These are phyloP conservation scores for Beauveria brongniartii DNA, from an alignment of 2,329 filamentous ascomycete species.

Conservation along the genomic window DNA sequence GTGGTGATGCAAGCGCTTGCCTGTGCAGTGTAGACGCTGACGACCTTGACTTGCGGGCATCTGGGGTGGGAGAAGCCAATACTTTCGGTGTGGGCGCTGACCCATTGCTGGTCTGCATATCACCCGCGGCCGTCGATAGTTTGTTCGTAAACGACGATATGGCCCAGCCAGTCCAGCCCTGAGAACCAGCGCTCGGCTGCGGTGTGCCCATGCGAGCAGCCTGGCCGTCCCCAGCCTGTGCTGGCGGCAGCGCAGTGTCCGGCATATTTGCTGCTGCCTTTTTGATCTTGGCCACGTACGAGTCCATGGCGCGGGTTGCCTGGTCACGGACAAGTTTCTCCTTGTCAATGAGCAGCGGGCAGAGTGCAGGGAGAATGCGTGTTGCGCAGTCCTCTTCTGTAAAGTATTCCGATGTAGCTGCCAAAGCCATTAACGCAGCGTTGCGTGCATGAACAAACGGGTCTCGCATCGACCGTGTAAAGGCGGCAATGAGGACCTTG, in stretches of 20 bases:
- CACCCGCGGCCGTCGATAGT: conserved; percentile 71
- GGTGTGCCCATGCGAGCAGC: conserved; percentile 74
- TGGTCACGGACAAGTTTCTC: conserved; percentile 93
- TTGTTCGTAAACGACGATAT: conserved; percentile 99
- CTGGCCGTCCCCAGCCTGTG: conserved; percentile 41
- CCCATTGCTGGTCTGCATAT: conserved; percentile 60
- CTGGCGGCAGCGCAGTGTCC: conserved; percentile 67
- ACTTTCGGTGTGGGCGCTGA: conserved; percentile 34
- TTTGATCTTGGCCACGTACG: conserved; percentile 74
- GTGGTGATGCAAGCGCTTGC: conserved; percentile 48
- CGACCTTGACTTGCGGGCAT: conserved; percentile 32
- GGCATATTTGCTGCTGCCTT: conserved; percentile 73
- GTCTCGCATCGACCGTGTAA: conserved; percentile 79
- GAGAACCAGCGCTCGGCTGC: conserved; percentile 49
- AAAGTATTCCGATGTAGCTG: conserved; percentile 79
- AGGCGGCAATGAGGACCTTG: conserved; percentile 90
- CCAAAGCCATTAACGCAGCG: conserved; percentile 76
- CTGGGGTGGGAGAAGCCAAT: conserved; percentile 31
- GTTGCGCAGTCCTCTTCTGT: conserved; percentile 80
- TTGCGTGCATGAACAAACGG: conserved; percentile 93
- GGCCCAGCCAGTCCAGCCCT: conserved; percentile 84
- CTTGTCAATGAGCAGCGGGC: conserved; percentile 81
- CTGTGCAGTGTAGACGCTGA: conserved; percentile 53
- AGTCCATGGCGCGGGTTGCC: conserved; percentile 78
- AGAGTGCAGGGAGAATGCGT: conserved; percentile 76